Evolutionary conservation across 768 basidiomycete species (phyloP).

Genomic region (Pholiota molesta): DNA sequence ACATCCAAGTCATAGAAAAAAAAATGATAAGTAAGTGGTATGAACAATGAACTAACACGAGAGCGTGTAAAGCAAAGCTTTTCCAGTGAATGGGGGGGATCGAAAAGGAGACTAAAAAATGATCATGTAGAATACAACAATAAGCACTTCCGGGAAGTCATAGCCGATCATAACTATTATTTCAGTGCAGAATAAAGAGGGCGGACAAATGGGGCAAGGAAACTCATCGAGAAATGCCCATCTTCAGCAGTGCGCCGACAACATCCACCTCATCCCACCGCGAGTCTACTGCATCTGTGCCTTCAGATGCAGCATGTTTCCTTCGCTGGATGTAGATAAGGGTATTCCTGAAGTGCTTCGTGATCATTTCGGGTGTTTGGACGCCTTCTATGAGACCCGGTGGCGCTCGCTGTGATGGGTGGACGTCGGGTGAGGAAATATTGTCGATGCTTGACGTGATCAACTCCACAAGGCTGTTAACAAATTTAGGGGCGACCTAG

Average conservation of each 20-base stretch:
- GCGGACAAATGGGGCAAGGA: not conserved
- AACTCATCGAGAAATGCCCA: slow-evolving; percentile 69
- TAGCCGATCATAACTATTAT: not conserved
- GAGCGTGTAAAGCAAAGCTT: not conserved
- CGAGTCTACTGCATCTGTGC: slow-evolving; percentile 41
- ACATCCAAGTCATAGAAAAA: not conserved
- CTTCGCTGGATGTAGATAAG: slow-evolving; percentile 78
- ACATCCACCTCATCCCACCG: slow-evolving; percentile 90
- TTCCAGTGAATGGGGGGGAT: not conserved
- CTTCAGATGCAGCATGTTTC: slow-evolving; percentile 57
- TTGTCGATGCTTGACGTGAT: slow-evolving; percentile 94
- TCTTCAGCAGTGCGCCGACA: slow-evolving; percentile 85
- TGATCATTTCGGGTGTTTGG: slow-evolving; percentile 92
- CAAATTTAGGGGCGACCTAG: slow-evolving; percentile 92
- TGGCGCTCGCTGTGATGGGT: slow-evolving; percentile 85
- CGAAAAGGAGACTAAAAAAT: slow-evolving; percentile 12
- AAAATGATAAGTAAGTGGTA: slow-evolving; percentile 1
- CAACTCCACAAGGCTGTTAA: slow-evolving; percentile 94
- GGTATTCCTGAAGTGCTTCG: slow-evolving; percentile 91
- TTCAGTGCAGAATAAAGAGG: slow-evolving; percentile 6
- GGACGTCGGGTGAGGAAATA: slow-evolving; percentile 84
- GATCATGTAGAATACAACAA: slow-evolving; percentile 21
- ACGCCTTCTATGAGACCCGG: slow-evolving; percentile 92
- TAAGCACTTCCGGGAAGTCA: slow-evolving; percentile 7
- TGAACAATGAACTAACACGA: not conserved